Base-by-base conservation (phyloP, 352 stramenopile species). In the Phytophthora ramorum region DNA sequence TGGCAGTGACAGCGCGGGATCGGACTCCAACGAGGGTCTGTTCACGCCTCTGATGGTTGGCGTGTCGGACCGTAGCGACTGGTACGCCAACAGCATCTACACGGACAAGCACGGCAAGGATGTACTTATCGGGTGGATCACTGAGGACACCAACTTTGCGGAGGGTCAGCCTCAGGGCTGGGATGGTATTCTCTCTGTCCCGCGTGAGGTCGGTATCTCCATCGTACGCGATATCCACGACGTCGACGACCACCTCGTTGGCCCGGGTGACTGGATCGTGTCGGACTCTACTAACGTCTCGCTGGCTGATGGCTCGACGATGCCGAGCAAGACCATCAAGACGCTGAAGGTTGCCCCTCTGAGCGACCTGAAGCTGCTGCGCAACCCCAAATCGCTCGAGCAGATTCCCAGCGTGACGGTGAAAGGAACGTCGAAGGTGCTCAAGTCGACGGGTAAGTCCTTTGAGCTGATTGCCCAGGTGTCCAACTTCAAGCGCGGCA, bases 61-160 rank as follows among this genome's bases (percentile, higher is more conserved):
- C 12, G 65, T 91, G 24, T 81, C 78, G 17, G 82, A 91, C 58
- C 76, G 76, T 40, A 86, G 77, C 32, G 69, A 87, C 63, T 91
- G 82, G 82, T 91, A 91, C 57, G 82, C 82, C 30, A 89, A 88
- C 67, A 81, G 64, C 51, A 79, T 89, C 38, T 86, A 87, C 76
- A 85, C 78, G 9, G 76, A 91, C 69, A 74, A 82, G 28, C 64
- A 79, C 46, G 71, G 71, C 61, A 88, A 87, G 73, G 20, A 83
- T 19, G 76, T 91, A 79, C 52, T 91, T 17, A 79, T 86, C 48
- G 82, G 79, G n/a, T 91, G 82, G 82, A 88, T 89, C 58, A 73
- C 63, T 2, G 82, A 91, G 50, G 70, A 87, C 68, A 91, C 79
- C 30, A 69, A 64, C 30, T 88, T 78, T 54, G 48, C 58, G 9